These are phyloP conservation scores for Pseudogymnoascus sp. DNA, from an alignment of 2,329 filamentous ascomycete species.

Conservation along the genomic window DNA sequence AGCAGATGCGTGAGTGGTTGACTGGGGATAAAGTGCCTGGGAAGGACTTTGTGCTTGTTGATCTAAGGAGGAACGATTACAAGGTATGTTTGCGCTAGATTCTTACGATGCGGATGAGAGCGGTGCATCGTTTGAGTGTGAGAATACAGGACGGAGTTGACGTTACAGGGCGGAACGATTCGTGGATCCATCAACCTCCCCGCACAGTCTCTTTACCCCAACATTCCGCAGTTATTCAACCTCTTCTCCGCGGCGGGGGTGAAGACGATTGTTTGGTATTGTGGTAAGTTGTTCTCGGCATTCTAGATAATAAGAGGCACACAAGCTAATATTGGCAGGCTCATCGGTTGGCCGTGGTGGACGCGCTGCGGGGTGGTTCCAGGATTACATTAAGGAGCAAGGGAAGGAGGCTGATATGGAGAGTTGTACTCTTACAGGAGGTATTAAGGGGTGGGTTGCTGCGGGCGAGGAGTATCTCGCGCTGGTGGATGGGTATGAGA, in stretches of 20 bases:
- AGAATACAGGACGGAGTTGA: conserved; percentile 6
- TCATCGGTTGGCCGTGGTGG: conserved; percentile 31
- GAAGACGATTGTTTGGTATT: conserved; percentile 26
- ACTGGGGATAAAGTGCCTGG: conserved; percentile 9
- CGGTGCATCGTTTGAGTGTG: not conserved
- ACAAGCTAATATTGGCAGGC: conserved; percentile 19
- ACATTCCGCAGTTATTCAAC: conserved; percentile 25
- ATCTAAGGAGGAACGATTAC: conserved; percentile 29
- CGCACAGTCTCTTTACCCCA: conserved; percentile 26
- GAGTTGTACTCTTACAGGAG: conserved; percentile 28
- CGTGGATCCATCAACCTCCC: conserved; percentile 28
- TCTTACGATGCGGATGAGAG: conserved; percentile 2
- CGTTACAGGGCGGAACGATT: conserved; percentile 28
- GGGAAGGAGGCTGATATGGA: conserved; percentile 23
- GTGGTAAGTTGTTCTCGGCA: conserved; percentile 14
- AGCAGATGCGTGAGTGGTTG: conserved; percentile 10
- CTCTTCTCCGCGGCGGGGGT: conserved; percentile 24
- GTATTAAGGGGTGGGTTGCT: conserved; percentile 31
- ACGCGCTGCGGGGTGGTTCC: conserved; percentile 32
- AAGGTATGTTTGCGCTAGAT: conserved; percentile 20
- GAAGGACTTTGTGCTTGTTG: conserved; percentile 25
- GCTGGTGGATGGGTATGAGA: conserved; percentile 29
- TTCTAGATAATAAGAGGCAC: too few species aligned
- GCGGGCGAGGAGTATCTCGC: conserved; percentile 27
- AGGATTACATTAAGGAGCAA: conserved; percentile 28